Conservation (phyloP, 208 protist genomes). For the Histomonas meleagridis region DNA sequence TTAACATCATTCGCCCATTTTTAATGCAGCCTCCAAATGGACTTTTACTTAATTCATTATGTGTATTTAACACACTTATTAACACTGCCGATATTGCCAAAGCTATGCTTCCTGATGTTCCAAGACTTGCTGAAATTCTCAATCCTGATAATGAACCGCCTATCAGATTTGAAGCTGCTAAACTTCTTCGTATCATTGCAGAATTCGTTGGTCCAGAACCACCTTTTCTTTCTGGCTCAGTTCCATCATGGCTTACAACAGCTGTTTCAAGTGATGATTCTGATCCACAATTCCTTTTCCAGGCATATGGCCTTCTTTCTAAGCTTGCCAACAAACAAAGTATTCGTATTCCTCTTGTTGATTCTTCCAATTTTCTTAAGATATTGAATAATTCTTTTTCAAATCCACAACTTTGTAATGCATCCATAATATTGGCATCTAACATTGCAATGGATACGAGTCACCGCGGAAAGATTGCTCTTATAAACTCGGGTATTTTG, state of each 20-base stretch:
- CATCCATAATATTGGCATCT: background rate
- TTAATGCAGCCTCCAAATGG: background rate
- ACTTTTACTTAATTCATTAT: background rate
- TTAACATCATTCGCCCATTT: background rate
- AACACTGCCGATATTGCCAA: background rate
- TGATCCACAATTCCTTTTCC: background rate
- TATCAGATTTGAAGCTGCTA: background rate
- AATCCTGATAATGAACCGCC: background rate
- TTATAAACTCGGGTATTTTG: background rate
- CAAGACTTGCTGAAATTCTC: background rate
- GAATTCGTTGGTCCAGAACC: conserved; percentile 11
- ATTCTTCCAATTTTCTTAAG: background rate
- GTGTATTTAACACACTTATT: background rate
- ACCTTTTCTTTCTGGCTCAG: background rate
- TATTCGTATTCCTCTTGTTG: conserved; percentile 3
- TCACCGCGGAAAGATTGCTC: background rate
- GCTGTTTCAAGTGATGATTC: background rate
- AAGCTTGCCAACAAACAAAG: background rate
- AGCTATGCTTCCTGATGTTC: background rate
- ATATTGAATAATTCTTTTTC: background rate
- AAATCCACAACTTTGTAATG: background rate
- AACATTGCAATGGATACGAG: conserved; percentile 33
- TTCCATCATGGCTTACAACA: background rate
- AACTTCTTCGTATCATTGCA: background rate
- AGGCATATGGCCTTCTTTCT: background rate